Conservation (phyloP, 78 protist species). For the Chrysochromulina tobinii region DNA sequence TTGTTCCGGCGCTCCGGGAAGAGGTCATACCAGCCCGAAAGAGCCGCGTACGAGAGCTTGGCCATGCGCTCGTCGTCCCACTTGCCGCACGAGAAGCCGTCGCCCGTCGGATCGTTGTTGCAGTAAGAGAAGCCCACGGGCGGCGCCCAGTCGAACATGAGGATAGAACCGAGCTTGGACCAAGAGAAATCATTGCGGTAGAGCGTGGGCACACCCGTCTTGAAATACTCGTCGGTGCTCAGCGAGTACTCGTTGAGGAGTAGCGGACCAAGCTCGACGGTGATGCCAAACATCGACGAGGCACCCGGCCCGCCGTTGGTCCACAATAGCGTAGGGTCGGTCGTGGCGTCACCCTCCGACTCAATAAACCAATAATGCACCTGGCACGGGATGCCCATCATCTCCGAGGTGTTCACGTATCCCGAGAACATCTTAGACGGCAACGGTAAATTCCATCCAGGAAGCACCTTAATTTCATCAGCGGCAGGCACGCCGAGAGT, state of each 20-base stretch:
- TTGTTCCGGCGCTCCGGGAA: constrained; percentile 18
- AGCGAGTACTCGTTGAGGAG: constrained; percentile 27
- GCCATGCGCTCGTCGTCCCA: constrained; percentile 25
- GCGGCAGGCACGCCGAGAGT: no score
- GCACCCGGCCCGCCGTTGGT: constrained; percentile 60
- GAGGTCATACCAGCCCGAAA: background rate
- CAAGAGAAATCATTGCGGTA: constrained; percentile 39
- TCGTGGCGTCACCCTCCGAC: background rate
- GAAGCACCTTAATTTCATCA: no score
- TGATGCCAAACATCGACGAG: constrained; percentile 47
- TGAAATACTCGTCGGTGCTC: constrained; percentile 6
- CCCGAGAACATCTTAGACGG: constrained; percentile 12
- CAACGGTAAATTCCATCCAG: background rate
- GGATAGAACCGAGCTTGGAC: constrained; percentile 19
- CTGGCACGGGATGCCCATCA: no score
- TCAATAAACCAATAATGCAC: constrained; percentile 10
- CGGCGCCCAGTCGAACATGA: constrained; percentile 40
- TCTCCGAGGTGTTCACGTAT: background rate
- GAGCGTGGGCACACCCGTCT: constrained; percentile 51
- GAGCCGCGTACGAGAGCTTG: background rate
- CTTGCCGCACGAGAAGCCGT: background rate
- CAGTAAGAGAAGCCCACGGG: constrained; percentile 63
- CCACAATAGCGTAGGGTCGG: constrained; percentile 7
- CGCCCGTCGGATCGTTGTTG: background rate
- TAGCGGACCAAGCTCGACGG: constrained; percentile 58